Evolutionary conservation across 768 basidiomycete genomes (phyloP).

Genomic region (Pleurotus tuoliensis): DNA sequence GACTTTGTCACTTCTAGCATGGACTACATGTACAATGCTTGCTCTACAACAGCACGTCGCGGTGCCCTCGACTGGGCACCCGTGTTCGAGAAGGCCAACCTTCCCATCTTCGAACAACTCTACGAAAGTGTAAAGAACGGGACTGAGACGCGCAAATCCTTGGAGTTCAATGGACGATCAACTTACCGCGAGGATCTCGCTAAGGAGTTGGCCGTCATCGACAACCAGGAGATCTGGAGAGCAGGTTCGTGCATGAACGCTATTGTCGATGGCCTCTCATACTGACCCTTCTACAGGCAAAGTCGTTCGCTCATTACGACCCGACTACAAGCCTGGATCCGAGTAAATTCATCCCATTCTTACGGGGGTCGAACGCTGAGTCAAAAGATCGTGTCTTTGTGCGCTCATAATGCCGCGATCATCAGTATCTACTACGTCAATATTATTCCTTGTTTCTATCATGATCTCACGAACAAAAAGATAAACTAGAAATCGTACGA

Average conservation of each 20-base stretch:
- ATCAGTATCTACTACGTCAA: too few species aligned
- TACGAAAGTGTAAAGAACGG: slow-evolving; percentile 95
- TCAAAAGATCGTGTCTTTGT: too few species aligned
- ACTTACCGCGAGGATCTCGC: slow-evolving; percentile 94
- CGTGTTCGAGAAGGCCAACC: slow-evolving; percentile 90
- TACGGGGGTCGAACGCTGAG: too few species aligned
- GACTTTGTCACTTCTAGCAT: slow-evolving; percentile 45
- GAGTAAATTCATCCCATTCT: slow-evolving; percentile 20
- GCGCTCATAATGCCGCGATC: too few species aligned
- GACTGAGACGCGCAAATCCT: slow-evolving; percentile 93
- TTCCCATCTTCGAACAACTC: slow-evolving; percentile 90
- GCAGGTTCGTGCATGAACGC: slow-evolving; percentile 54
- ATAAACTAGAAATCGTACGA: too few species aligned
- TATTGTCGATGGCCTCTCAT: neutral
- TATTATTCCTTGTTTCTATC: too few species aligned
- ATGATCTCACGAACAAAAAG: too few species aligned
- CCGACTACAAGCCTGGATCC: slow-evolving; percentile 73
- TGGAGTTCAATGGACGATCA: slow-evolving; percentile 90
- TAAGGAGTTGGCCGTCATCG: slow-evolving; percentile 89
- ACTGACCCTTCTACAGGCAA: slow-evolving; percentile 52
- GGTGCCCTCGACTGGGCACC: slow-evolving; percentile 99
- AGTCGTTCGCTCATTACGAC: slow-evolving; percentile 84
- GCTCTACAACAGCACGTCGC: slow-evolving; percentile 98
- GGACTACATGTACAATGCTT: slow-evolving; percentile 99
- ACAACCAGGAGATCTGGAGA: slow-evolving; percentile 98